Evolutionary conservation across 78 protist genomes (phyloP), one percentile per base, ranked within the genome.

Genomic region (Speleostelium caveatum): DNA sequence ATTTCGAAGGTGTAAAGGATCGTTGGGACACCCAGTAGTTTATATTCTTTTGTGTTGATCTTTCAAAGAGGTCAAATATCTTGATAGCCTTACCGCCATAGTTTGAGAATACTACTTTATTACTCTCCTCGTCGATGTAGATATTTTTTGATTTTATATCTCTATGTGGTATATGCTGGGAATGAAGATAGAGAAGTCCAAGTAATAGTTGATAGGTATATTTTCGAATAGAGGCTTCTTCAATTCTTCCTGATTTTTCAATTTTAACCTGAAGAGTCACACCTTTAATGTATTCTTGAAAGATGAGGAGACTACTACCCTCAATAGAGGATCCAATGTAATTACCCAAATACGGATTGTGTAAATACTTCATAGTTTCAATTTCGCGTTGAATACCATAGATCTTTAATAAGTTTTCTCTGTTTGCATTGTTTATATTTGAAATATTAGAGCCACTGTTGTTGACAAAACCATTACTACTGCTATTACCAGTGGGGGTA

Each of bases 111-210:
- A 68, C 26, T 24, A 80, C 67, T 41, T 22, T 53, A 0, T 35
- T 8, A 3, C 41, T 55, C 21, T n/a, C 12, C n/a, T 65, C 75
- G 22, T 80, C 68, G 58, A 67, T 24, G 22, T 61, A 26, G 49
- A 80, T 80, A 41, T 80, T 80, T 26, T 68, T 41, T 2, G 77
- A 36, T 41, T 66, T 71, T 8, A 80, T 35, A 28, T 80, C 89
- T 26, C 89, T 36, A 38, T 80, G 89, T n/a, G 89, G 89, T 4
- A 80, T 80, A 5, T 80, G 89, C 35, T 80, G 89, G 26, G 77
- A 67, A 12, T 80, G 89, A 4, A 80, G 63, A 41, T 68, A 80
- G 49, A 80, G 21, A 10, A 80, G 65, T 16, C 76, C 63, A 4
- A 80, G 61, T 21, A 80, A 26, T 4, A 80, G 17, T 56, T 80